Conservation (phyloP, 805 yeast species). For the Schwanniomyces vanrijiae region DNA sequence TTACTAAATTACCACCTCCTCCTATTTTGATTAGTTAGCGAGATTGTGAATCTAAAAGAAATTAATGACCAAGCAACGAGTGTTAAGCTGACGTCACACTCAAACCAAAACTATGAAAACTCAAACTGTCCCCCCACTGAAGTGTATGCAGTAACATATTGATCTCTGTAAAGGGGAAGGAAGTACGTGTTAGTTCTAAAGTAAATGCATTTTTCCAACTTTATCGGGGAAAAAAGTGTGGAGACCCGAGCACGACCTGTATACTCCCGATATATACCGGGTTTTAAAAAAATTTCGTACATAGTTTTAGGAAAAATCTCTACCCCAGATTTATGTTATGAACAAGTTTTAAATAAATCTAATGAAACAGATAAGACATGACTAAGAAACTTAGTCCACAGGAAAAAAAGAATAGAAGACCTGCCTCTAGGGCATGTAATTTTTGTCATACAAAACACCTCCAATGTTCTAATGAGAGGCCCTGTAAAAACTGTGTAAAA, state of each 20-base stretch:
- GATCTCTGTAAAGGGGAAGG: too few species aligned
- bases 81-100: too few species aligned
- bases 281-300: neutral
- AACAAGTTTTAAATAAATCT: neutral
- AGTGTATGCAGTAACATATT: too few species aligned
- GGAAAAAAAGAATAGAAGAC: slow-evolving; percentile 55
- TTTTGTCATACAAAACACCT: slow-evolving; percentile 74
- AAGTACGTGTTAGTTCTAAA: neutral
- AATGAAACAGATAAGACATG: slow-evolving; percentile 35
- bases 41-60: too few species aligned
- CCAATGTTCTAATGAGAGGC: slow-evolving; percentile 69
- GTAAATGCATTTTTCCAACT: neutral
- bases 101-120: too few species aligned
- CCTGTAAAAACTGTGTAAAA: slow-evolving; percentile 70
- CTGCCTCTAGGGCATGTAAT: slow-evolving; percentile 67
- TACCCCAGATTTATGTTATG: neutral
- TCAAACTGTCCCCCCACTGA: too few species aligned
- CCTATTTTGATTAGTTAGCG: too few species aligned
- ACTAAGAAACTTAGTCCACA: slow-evolving; percentile 58
- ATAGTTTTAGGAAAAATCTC: neutral
- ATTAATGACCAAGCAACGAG: too few species aligned
- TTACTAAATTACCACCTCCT: too few species aligned
- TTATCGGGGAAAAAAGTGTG: neutral
- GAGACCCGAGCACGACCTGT: neutral
- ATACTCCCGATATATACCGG: neutral